Percentiles rank a stretch among this genome's conserved stretches.
Evolutionary conservation across 805 yeast genomes (phyloP).

Genomic region (Millerozyma miso): DNA sequence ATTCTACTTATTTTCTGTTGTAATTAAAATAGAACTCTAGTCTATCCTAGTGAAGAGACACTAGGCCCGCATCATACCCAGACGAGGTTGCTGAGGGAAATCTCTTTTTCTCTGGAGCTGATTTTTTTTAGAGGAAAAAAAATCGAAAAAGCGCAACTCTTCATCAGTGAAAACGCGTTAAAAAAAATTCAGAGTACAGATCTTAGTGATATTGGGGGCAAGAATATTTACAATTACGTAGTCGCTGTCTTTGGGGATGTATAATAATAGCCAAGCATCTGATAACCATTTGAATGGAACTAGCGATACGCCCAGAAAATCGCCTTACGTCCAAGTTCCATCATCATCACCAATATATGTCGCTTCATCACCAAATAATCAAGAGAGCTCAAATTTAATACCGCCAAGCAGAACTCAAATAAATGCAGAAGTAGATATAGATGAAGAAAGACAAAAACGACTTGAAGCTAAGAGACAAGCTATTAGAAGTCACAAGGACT

Average conservation of each 20-base stretch:
- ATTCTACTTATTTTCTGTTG: too few species aligned
- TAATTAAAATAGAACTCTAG: too few species aligned
- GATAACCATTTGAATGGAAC: slow-evolving; percentile 11
- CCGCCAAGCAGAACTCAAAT: slow-evolving; percentile 10
- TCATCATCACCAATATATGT: slow-evolving; percentile 36
- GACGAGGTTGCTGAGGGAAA: too few species aligned
- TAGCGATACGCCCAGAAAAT: slow-evolving; percentile 15
- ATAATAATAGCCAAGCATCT: not conserved
- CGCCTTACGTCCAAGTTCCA: slow-evolving; percentile 34
- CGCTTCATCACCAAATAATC: slow-evolving; percentile 20
- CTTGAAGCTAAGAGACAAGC: slow-evolving; percentile 34
- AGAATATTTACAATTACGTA: not conserved
- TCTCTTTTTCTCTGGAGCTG: too few species aligned
- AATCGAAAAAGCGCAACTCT: not conserved
- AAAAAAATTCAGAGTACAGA: not conserved
- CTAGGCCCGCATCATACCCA: too few species aligned
- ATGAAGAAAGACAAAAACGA: slow-evolving; percentile 20
- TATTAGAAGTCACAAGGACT: slow-evolving; percentile 35
- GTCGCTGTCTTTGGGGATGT: not conserved
- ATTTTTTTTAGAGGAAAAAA: too few species aligned
- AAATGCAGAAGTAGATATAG: slow-evolving; percentile 8
- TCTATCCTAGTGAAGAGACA: too few species aligned
- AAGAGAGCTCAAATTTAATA: slow-evolving; percentile 3
- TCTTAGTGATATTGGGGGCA: not conserved
- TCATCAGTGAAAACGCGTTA: not conserved